Evolutionary conservation across 2,329 filamentous ascomycete genomes (phyloP).

Genomic region (Botrytis sinoallii): DNA sequence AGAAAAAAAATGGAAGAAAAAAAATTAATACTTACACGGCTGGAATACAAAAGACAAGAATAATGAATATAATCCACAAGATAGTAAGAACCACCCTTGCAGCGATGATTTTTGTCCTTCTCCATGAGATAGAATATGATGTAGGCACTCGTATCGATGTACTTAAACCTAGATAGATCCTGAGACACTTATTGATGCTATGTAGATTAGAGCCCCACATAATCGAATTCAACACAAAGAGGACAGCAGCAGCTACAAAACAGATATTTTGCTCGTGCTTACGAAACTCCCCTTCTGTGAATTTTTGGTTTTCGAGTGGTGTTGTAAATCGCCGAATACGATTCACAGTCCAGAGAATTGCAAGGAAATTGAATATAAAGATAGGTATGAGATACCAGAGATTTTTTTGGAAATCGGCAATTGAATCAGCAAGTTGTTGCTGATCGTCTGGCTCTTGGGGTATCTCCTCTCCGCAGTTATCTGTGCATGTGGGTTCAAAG

Average conservation of each 20-base stretch:
- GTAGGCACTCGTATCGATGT: neutral
- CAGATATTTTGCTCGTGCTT: neutral
- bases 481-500: neutral
- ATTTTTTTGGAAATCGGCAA: neutral
- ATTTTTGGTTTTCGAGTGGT: neutral
- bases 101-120: neutral
- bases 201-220: neutral
- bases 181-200: neutral
- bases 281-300: neutral
- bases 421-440: neutral
- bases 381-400: too few relatives aligned
- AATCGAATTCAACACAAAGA: neutral
- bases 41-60: neutral
- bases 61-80: neutral
- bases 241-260: fast-evolving
- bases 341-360: neutral
- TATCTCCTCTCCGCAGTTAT: neutral
- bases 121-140: neutral
- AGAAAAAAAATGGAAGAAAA: too few relatives aligned
- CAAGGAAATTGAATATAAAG: neutral
- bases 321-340: neutral
- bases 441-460: too few relatives aligned
- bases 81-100: neutral
- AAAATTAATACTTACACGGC: neutral
- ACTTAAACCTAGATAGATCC: neutral